Evolutionary conservation across 805 yeast species (phyloP), one percentile per base, ranked within the genome.

Genomic region (Tetrapisispora pingtungensis): DNA sequence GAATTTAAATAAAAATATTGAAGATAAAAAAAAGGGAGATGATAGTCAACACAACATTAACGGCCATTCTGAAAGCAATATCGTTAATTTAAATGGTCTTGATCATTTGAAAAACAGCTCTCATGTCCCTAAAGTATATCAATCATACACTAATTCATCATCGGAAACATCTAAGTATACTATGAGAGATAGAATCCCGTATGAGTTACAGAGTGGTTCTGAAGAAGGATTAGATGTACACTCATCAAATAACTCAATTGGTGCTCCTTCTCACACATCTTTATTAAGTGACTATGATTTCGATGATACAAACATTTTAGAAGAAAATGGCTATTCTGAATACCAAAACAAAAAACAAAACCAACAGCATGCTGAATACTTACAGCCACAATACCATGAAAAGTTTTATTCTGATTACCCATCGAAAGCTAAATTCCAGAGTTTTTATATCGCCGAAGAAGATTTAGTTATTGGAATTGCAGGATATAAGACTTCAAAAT

Each of bases 391-490:
- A 3, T 54, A 60, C 34, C 77, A 73, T 49, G 75, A 74, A 37
- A 66, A 66, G 44, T 66, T 68, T 46, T 76, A 66, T 52, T 67
- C 72, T 3, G 46, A 61, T 8, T 59, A 60, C 44, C 65, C 66
- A 4, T 72, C 84, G 0, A 62, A 51, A 12, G 62, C 72, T 41
- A 68, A 67, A 44, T 73, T 71, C 51, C 99, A 93, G 64, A 72
- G 96, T 46, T 87, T 84, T 62, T 93, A 90, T 62, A 75, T 93
- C 49, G 89, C 96, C 0, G 97, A 93, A 61, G 98, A 93, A 60
- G 99, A 93, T 67, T 69, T 93, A 56, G 90, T 90, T 12, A 76
- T 93, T 47, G 96, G 95, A 49, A 84, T 93, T 49, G 98, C 97
- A 0, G 97, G 97, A 4, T 93, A 85, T 62, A 64, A 64, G 43